Evolutionary conservation across 306 rosid genomes (phyloP).

Genomic region (Castanospermum australe): DNA sequence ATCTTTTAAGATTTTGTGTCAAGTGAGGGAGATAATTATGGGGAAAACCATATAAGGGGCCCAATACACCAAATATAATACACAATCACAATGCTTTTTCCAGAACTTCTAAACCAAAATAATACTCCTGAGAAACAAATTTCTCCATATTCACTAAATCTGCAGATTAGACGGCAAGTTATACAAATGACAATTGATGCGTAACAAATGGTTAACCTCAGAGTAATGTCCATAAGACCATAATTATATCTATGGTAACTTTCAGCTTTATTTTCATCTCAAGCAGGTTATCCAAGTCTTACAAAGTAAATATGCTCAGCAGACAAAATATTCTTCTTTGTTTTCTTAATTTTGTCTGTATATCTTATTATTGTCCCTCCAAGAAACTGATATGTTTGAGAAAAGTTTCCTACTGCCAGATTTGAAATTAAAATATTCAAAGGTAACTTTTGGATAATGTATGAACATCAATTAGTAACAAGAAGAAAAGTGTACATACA

Average conservation of each 20-base stretch:
- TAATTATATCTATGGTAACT: background rate
- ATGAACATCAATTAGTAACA: background rate
- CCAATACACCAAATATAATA: background rate
- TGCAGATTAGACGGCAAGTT: background rate
- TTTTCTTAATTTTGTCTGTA: background rate
- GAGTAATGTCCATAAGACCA: background rate
- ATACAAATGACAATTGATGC: background rate
- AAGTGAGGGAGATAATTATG: background rate
- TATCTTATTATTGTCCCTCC: background rate
- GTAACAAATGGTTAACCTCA: background rate
- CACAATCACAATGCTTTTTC: background rate
- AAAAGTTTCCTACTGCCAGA: background rate
- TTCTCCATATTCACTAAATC: background rate
- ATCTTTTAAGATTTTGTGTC: background rate
- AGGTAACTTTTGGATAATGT: background rate
- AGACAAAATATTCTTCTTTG: background rate
- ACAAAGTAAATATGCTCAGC: background rate
- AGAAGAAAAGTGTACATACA: conserved; percentile 40
- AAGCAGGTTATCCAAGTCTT: background rate
- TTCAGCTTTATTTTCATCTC: background rate
- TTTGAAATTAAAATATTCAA: background rate
- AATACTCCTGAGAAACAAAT: background rate
- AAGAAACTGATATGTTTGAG: background rate
- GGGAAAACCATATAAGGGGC: background rate
- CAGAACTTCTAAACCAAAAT: background rate